These are phyloP conservation scores for Gossypium ekmanianum DNA, from an alignment of 345 rosid species.

Conservation along the genomic window DNA sequence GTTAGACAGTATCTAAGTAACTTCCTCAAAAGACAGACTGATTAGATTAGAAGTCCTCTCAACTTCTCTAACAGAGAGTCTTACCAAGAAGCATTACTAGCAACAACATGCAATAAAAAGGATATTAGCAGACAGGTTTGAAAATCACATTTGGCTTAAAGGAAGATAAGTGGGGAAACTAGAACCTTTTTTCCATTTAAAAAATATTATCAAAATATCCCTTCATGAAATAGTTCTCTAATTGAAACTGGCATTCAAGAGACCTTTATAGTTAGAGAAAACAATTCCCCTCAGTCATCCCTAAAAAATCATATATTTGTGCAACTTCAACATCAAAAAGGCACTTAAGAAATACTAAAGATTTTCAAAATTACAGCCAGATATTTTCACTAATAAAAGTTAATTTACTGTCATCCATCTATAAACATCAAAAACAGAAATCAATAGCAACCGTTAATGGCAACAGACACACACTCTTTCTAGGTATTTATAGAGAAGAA, in stretches of 20 bases:
- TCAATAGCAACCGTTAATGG: not conserved
- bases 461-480: not conserved
- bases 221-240: not conserved
- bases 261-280: not conserved
- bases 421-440: not conserved
- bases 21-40: not conserved
- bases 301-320: not conserved
- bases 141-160: not conserved
- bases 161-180: not conserved
- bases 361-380: not conserved
- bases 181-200: not conserved
- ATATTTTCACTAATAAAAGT: not conserved
- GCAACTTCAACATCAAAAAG: not conserved
- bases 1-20: not conserved
- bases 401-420: not conserved
- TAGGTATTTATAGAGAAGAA: not conserved
- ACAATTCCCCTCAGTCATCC: not conserved
- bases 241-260: not conserved
- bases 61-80: not conserved
- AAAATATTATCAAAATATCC: not conserved
- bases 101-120: not conserved
- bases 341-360: not conserved
- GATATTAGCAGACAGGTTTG: not conserved
- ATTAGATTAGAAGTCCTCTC: not conserved
- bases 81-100: not conserved